phyloP scores from a whole-genome alignment of 192 early-diverging fungal species.

The Coemansia pectinata region DNA sequence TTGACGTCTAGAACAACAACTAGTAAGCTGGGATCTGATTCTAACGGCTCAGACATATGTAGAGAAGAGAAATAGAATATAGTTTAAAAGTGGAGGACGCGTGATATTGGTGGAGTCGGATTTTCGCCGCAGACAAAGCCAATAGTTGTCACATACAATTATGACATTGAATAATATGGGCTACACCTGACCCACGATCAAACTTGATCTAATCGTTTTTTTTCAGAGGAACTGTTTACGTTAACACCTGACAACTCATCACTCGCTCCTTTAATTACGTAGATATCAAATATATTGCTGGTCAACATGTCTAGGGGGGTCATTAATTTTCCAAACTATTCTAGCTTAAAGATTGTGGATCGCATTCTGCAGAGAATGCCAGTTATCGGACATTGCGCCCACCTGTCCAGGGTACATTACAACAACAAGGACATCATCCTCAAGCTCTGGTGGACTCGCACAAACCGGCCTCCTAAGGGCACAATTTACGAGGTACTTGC shows the following conservation, averaged over 20 bases:
- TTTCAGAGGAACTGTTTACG: not conserved
- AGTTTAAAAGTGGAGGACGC: not conserved
- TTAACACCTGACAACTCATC: not conserved
- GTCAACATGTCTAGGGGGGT: not conserved
- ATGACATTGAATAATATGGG: not conserved
- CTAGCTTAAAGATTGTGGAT: not conserved
- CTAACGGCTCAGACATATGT: constrained; percentile 37
- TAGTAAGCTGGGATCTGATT: constrained; percentile 74
- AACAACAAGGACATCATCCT: not conserved
- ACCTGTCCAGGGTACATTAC: not conserved
- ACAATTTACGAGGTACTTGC: constrained; percentile 9
- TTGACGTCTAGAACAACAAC: constrained; percentile 85
- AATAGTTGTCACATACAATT: not conserved
- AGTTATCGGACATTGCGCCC: not conserved
- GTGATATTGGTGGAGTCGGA: not conserved
- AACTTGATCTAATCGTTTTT: not conserved
- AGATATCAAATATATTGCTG: not conserved
- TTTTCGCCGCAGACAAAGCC: not conserved
- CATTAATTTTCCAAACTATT: too few species aligned
- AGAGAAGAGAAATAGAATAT: not conserved
- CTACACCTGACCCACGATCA: too few species aligned
- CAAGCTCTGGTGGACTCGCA: constrained; percentile 7
- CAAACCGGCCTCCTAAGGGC: constrained; percentile 1
- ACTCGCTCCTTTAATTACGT: not conserved
- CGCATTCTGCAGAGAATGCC: not conserved